phyloP scores from a whole-genome alignment of 352 stramenopile species.

The Plasmopara muralis region DNA sequence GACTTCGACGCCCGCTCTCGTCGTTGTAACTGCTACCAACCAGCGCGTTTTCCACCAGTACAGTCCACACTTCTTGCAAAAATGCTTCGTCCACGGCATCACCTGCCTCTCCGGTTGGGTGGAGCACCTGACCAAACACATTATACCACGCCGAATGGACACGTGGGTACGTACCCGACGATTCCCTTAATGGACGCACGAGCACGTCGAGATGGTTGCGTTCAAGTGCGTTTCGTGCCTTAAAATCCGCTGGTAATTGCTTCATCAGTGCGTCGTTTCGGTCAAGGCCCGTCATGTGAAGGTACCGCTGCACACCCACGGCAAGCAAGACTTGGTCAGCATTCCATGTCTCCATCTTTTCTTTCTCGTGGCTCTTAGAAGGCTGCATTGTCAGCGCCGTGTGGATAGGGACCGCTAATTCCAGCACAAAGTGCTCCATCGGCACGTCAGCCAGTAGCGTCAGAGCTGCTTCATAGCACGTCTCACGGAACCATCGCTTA shows the following conservation, averaged over 20 bases:
- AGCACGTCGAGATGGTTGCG: conserved; percentile 60
- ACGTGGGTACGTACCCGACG: conserved; percentile 64
- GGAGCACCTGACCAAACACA: conserved; percentile 69
- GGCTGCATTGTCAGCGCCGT: conserved; percentile 26
- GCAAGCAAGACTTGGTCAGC: conserved; percentile 77
- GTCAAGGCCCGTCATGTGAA: conserved; percentile 35
- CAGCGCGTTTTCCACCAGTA: conserved; percentile 77
- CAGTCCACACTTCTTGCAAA: conserved; percentile 71
- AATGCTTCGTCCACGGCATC: conserved; percentile 50
- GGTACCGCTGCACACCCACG: conserved; percentile 64
- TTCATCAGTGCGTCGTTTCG: conserved; percentile 27
- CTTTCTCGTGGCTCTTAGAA: conserved; percentile 25
- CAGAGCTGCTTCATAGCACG: conserved; percentile 64
- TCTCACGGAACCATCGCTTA: conserved; percentile 85
- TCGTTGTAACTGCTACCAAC: conserved; percentile 25
- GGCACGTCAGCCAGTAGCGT: conserved; percentile 48
- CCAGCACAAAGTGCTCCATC: conserved; percentile 37
- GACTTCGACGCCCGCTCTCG: conserved; percentile 35
- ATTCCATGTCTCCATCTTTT: conserved; percentile 44
- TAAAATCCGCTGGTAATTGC: conserved; percentile 33
- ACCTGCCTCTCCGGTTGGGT: conserved; percentile 28
- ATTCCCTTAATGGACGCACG: conserved; percentile 55
- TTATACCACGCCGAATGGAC: conserved; percentile 74
- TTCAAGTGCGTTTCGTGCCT: conserved; percentile 36
- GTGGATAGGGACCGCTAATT: conserved; percentile 23